These are phyloP conservation scores for Entophlyctis luteolus DNA, from an alignment of 192 early-diverging fungal species.

Conservation along the genomic window DNA sequence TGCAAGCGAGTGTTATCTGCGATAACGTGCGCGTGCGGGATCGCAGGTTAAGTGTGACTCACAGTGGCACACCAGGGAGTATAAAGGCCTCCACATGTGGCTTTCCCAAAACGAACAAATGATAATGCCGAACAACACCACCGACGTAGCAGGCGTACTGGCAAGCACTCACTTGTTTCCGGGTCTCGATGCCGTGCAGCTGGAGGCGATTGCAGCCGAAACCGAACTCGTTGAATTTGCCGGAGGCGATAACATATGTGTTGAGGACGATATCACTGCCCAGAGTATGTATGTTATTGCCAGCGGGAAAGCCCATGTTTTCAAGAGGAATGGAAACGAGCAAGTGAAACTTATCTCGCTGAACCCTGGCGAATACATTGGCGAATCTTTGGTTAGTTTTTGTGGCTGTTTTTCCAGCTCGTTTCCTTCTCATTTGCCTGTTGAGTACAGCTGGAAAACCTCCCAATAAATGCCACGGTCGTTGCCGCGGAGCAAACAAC, in stretches of 20 bases:
- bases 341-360: constrained; percentile 24
- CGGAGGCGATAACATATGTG: constrained; percentile 10
- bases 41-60: too few relatives aligned
- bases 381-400: constrained; percentile 24
- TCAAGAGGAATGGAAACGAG: not conserved
- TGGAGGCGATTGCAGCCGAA: constrained; percentile 17
- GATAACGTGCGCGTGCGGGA: too few relatives aligned
- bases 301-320: constrained; percentile 3
- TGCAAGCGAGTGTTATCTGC: too few relatives aligned
- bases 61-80: too few relatives aligned
- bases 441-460: constrained; percentile 6
- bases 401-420: not conserved
- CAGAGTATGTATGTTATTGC: constrained; percentile 19
- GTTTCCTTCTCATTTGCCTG: constrained; percentile 3
- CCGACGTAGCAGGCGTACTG: too few relatives aligned
- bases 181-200: constrained; percentile 12
- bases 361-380: constrained; percentile 18
- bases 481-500: constrained; percentile 15
- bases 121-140: too few relatives aligned
- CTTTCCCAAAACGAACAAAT: too few relatives aligned
- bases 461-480: constrained; percentile 17
- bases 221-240: not conserved
- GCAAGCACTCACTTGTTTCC: constrained; percentile 16
- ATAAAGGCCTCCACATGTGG: too few relatives aligned
- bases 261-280: constrained; percentile 14